Evolutionary conservation across 805 yeast species (phyloP).

Genomic region (Myxozyma udenii): DNA sequence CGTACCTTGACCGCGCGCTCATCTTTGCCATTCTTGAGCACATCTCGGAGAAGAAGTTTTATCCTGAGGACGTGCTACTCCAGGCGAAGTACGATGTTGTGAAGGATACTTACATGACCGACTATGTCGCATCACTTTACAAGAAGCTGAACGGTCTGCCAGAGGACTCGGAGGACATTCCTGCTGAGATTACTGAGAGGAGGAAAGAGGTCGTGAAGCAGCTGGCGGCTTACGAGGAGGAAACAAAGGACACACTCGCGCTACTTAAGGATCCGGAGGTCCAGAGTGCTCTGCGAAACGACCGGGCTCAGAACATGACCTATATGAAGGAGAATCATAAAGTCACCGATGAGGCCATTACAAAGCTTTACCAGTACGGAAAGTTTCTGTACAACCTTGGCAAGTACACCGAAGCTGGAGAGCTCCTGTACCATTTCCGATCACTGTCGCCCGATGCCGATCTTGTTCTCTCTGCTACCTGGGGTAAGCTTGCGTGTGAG

Average conservation of each 20-base stretch:
- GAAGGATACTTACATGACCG: constrained; percentile 57
- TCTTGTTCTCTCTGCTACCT: constrained; percentile 54
- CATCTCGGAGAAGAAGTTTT: constrained; percentile 44
- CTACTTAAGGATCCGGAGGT: constrained; percentile 46
- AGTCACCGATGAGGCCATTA: constrained; percentile 44
- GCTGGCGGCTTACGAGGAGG: constrained; percentile 24
- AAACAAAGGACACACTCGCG: constrained; percentile 20
- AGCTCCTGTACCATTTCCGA: constrained; percentile 56
- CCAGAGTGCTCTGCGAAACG: constrained; percentile 52
- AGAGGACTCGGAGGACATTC: constrained; percentile 35
- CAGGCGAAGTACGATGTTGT: constrained; percentile 52
- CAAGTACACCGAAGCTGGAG: constrained; percentile 58
- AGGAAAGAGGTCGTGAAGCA: constrained; percentile 40
- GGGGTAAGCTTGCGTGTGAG: constrained; percentile 67
- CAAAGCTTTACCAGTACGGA: constrained; percentile 56
- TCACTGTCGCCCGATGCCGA: constrained; percentile 53
- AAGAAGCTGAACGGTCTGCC: constrained; percentile 39
- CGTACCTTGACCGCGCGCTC: constrained; percentile 62
- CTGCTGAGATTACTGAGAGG: constrained; percentile 44
- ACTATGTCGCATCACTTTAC: constrained; percentile 49
- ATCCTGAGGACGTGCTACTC: constrained; percentile 47
- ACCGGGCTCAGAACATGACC: constrained; percentile 52
- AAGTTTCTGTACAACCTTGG: constrained; percentile 63
- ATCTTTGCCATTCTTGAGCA: constrained; percentile 53
- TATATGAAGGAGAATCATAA: constrained; percentile 45